phyloP scores from a whole-genome alignment of 371 early-diverging fungal species.

The Mortierella sp. region DNA sequence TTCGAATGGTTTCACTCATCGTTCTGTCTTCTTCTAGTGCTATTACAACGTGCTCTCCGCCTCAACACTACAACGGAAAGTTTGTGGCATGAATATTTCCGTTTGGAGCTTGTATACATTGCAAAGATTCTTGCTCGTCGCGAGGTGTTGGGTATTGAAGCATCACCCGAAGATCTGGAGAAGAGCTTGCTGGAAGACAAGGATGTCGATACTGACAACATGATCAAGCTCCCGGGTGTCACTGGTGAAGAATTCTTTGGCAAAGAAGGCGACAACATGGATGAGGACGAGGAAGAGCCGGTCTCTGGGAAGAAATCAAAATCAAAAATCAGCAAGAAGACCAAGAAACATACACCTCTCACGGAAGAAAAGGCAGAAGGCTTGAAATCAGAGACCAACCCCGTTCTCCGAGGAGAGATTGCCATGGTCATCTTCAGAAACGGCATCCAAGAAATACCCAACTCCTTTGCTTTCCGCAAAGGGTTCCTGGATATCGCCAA shows the following conservation, averaged over 20 bases:
- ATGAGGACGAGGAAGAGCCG: constrained; percentile 51
- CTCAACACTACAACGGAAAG: constrained; percentile 75
- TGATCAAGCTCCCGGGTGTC: constrained; percentile 67
- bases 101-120: constrained; percentile 88
- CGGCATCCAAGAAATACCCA: constrained; percentile 84
- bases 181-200: constrained; percentile 54
- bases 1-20: no score
- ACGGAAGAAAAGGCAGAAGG: constrained; percentile 61
- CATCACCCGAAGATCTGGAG: constrained; percentile 49
- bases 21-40: constrained; percentile 40
- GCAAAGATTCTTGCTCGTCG: constrained; percentile 87
- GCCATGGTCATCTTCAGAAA: constrained; percentile 83
- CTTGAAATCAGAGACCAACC: constrained; percentile 67
- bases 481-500: constrained; percentile 76
- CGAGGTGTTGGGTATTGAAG: constrained; percentile 77
- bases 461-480: constrained; percentile 78
- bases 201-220: constrained; percentile 58
- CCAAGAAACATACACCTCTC: constrained; percentile 32
- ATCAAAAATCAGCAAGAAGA: constrained; percentile 34
- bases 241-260: constrained; percentile 66
- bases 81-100: constrained; percentile 94
- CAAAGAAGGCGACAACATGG: constrained; percentile 53
- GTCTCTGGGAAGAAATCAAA: constrained; percentile 20
- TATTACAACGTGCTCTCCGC: constrained; percentile 90
- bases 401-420: constrained; percentile 83